phyloP scores from a whole-genome alignment of 768 basidiomycete genomes.

The Rhizopogon salebrosus region DNA sequence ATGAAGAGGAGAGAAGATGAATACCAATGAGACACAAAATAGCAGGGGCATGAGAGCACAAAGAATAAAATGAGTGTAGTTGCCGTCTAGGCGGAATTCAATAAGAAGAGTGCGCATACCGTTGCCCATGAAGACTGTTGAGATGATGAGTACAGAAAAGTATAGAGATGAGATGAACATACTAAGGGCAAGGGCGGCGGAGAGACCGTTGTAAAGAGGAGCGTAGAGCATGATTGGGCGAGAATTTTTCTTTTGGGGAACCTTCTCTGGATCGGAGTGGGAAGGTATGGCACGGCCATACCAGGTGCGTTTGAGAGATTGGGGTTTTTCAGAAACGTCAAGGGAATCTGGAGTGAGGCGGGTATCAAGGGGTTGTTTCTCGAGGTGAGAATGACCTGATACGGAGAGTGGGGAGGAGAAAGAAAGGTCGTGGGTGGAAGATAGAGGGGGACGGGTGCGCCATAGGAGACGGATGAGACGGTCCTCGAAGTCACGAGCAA shows the following conservation, averaged over 20 bases:
- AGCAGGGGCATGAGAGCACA: constrained; percentile 34
- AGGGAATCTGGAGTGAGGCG: neutral
- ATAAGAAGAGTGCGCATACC: constrained; percentile 56
- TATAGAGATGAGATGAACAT: neutral
- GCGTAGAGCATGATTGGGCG: constrained; percentile 22
- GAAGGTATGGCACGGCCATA: constrained; percentile 49
- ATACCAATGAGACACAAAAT: constrained; percentile 42
- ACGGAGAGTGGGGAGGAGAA: constrained; percentile 28
- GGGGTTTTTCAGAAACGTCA: constrained; percentile 5
- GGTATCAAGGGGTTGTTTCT: constrained; percentile 12
- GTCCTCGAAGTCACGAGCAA: constrained; percentile 47
- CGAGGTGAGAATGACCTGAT: constrained; percentile 37
- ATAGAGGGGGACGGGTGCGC: constrained; percentile 31
- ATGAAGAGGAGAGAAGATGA: constrained; percentile 4
- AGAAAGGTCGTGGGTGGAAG: constrained; percentile 18
- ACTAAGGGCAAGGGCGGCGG: constrained; percentile 23
- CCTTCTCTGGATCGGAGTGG: constrained; percentile 26
- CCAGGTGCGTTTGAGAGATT: constrained; percentile 47
- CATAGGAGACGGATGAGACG: constrained; percentile 54
- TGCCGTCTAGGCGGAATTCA: constrained; percentile 47
- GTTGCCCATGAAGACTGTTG: constrained; percentile 59
- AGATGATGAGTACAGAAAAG: neutral
- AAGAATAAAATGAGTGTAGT: constrained; percentile 36
- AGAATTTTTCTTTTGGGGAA: constrained; percentile 2
- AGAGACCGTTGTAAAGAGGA: constrained; percentile 21